Evolutionary conservation across 306 rosid genomes (phyloP).

Genomic region (Cucurbita moschata): DNA sequence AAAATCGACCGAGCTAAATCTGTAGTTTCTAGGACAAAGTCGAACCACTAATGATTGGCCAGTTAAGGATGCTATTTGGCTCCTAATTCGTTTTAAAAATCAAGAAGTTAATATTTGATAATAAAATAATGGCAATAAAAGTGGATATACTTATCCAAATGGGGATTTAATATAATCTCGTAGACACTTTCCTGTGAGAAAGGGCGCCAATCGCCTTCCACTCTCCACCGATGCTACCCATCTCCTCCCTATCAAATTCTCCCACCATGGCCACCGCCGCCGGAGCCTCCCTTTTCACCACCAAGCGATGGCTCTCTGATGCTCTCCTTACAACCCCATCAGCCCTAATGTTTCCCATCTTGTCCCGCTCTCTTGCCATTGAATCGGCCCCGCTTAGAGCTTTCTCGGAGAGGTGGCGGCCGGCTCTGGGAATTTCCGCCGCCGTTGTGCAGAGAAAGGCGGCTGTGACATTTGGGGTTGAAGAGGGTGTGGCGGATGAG

Average conservation of each 20-base stretch:
- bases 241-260: not conserved
- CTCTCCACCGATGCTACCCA: not conserved
- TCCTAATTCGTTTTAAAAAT: no score
- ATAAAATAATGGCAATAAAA: not conserved
- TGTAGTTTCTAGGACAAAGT: no score
- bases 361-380: constrained; percentile 14
- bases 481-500: constrained; percentile 12
- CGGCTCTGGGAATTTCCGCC: constrained; percentile 26
- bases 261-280: constrained; percentile 54
- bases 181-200: not conserved
- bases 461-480: constrained; percentile 26
- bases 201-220: not conserved
- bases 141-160: not conserved
- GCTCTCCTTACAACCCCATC: constrained; percentile 27
- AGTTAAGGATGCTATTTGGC: no score
- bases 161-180: not conserved
- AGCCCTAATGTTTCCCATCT: constrained; percentile 15
- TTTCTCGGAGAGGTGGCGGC: constrained; percentile 22
- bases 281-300: constrained; percentile 41
- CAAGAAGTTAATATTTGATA: no score
- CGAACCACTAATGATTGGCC: no score
- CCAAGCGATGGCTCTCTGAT: constrained; percentile 19
- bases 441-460: constrained; percentile 52
- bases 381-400: constrained; percentile 23
- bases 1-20: no score